Base-by-base conservation (phyloP, 139 green algal genomes). In the Desmodesmus armatus region DNA sequence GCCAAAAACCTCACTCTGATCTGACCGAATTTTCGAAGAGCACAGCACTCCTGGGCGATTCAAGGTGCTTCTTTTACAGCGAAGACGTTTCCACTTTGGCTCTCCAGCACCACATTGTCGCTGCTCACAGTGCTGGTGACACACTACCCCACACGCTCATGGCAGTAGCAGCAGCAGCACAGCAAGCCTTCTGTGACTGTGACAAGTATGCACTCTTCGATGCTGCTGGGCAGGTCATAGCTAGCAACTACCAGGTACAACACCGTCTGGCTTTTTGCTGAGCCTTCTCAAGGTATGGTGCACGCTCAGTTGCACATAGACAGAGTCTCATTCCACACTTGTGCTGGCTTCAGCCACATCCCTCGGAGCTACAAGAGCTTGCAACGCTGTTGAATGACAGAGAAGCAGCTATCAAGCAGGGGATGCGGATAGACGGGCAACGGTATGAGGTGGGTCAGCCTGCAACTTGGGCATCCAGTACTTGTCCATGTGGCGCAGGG, bases 331-430 rank as follows among this genome's bases (percentile, higher is more conserved):
- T 29, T 39, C 17, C 0, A 31, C 41, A 25, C 3, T 41, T 51
- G 3, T 67, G 25, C 6, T 33, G 11, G 63, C 63, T 72, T 65
- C 60, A 90, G 87, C 74, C 72, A 3, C 39, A 85, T 15, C 53
- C 53, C 25, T 37, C 53, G 27, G 90, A 93, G 55, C 85, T 93
- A 0, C 88, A 90, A 21, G 44, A 72, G 1, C 62, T 93, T 0
- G n/a, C 79, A n/a, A 41, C 47, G 7, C 5, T 84, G 25, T 63
- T 91, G n/a, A 55, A 63, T 1, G 87, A 93, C 70, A 82, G 90
- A 9, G 87, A 91, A 25, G 82, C 83, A 19, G 87, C 90, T 6
- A 90, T 93, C 33, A 85, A 71, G 29, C 63, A 85, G 27, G 89
- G 89, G 29, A 78, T 92, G 19, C 60, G 29, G 7, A 63, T 92